phyloP scores from a whole-genome alignment of 2,329 filamentous ascomycete species.

The Didymosphaeria variabile region DNA sequence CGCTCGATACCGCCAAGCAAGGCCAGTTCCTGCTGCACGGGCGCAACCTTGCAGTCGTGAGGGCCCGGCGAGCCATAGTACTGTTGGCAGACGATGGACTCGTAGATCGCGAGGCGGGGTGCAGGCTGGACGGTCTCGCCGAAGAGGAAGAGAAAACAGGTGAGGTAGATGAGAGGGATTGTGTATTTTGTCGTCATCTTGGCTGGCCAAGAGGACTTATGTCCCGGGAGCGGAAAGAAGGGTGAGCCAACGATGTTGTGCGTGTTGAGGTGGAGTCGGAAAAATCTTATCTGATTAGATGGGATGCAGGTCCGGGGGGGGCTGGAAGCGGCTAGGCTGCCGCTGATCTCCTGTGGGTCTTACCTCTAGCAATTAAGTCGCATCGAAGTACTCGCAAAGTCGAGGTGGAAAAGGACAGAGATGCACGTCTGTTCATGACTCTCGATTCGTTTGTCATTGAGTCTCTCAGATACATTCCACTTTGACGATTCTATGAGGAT shows the following conservation, averaged over 20 bases:
- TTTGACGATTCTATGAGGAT: background rate
- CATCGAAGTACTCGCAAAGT: background rate
- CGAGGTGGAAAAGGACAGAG: background rate
- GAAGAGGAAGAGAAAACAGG: conserved; percentile 31
- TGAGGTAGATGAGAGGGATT: conserved; percentile 27
- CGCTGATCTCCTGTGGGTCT: background rate
- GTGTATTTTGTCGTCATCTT: conserved; percentile 4
- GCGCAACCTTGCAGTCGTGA: conserved; percentile 27
- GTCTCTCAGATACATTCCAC: background rate
- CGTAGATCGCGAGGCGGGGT: conserved; percentile 30
- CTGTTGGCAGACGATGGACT: conserved; percentile 27
- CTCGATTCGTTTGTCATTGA: no score
- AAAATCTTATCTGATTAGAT: conserved; percentile 14
- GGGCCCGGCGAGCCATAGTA: conserved; percentile 16
- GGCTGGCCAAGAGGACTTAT: background rate
- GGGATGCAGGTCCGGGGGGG: background rate
- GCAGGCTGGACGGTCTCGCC: conserved; percentile 31
- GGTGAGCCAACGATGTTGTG: background rate
- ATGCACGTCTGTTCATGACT: no score
- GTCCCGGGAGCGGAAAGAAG: background rate
- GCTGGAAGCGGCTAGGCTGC: conserved; percentile 3
- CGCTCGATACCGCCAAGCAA: conserved; percentile 28
- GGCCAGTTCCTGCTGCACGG: conserved; percentile 29
- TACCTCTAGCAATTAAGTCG: no score
- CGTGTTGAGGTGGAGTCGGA: background rate